Base-by-base conservation (phyloP, 441 rosid species). In the Corymbia citriodora region DNA sequence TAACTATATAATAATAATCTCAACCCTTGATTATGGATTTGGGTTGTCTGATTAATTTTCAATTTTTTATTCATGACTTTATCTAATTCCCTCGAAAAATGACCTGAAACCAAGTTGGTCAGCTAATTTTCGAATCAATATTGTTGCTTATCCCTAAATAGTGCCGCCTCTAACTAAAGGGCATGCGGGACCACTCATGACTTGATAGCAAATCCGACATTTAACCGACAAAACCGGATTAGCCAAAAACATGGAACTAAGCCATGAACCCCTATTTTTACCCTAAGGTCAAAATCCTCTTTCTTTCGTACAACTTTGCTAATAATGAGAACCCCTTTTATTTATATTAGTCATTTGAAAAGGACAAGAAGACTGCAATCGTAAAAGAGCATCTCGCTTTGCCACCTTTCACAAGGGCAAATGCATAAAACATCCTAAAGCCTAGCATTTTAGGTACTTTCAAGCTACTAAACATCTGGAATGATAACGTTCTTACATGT, bases 1-100 rank as follows among this genome's bases (percentile, higher is more conserved):
- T 2, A 0, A 14, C 2, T 68, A 16, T 31, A 8, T 31, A 8
- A 68, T 2, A 31, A 31, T 68, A 31, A 31, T 31, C 45, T 68
- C 2, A 1, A 16, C 10, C 13, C 40, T 3, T 4, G 0, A 8
- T 8, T 1, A 23, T 19, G 9, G 4, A 18, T 55, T 55, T 1
- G 10, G 10, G 25, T 21, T 55, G 1, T 8, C 5, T 16, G 59
- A 7, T 55, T 40, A 14, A 65, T 65, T 29, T 65, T 3, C 16
- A 65, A 65, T 65, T 3, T 2, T 65, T n/a, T 3, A 14, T 17
- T 65, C 31, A 10, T 4, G 7, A n/a, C 2, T 13, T 14, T 7
- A 14, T 65, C 31, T 29, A 29, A 16, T 14, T 65, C 16, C 15
- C 72, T 1, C 0, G 8, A 65, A 65, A 14, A 14, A 13, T 12